Percentiles rank a stretch among this genome's conserved stretches.
These are phyloP conservation scores for Solanum gracilifrons DNA, from an alignment of 257 asterid species.

Conservation along the genomic window DNA sequence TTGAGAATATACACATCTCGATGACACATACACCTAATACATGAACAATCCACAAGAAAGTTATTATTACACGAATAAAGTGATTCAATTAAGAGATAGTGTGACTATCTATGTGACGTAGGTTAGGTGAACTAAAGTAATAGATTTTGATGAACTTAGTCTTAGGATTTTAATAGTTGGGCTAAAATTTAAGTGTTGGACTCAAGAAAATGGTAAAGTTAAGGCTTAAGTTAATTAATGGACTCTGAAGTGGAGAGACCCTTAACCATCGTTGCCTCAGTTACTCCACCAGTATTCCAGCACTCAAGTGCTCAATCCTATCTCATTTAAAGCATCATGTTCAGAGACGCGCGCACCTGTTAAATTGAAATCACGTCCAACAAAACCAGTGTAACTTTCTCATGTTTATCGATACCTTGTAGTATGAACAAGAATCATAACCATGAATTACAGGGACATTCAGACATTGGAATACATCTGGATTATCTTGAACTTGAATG, in stretches of 20 bases:
- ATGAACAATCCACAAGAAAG: too few relatives aligned
- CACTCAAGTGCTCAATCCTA: neutral
- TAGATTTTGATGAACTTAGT: too few relatives aligned
- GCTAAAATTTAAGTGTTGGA: too few relatives aligned
- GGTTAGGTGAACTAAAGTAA: too few relatives aligned
- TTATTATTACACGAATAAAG: too few relatives aligned
- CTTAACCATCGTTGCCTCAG: neutral
- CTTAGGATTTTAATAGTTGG: too few relatives aligned
- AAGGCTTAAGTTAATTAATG: too few relatives aligned
- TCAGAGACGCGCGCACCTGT: neutral
- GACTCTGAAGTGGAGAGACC: neutral
- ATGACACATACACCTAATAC: too few relatives aligned
- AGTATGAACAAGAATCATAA: neutral
- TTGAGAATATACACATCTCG: too few relatives aligned
- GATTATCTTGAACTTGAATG: neutral
- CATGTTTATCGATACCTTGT: neutral
- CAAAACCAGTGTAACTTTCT: neutral
- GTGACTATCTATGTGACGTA: too few relatives aligned
- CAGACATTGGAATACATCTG: neutral
- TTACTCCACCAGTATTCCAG: neutral
- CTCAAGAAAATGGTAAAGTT: too few relatives aligned
- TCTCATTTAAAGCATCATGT: neutral
- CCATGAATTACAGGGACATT: neutral
- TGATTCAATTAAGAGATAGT: too few relatives aligned
- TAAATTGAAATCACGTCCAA: neutral